Percentiles rank a stretch among this genome's conserved stretches.
phyloP scores from a whole-genome alignment of 192 early-diverging fungal species.

The Podila clonocystis region DNA sequence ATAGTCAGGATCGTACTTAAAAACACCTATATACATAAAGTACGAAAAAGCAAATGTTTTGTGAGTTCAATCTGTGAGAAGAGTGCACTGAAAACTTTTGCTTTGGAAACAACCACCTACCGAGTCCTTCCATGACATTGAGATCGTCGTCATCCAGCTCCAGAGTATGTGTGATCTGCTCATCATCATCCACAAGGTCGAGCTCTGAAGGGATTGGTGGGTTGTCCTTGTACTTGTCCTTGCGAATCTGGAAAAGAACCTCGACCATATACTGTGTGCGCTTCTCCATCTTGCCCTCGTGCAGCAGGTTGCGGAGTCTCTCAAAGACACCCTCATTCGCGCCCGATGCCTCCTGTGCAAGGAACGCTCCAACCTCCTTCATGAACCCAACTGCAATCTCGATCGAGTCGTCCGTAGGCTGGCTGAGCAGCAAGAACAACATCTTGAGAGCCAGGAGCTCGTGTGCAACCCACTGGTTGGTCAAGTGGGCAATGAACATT shows the following conservation, averaged over 20 bases:
- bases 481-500: slow-evolving; percentile 92
- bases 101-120: slow-evolving; percentile 44
- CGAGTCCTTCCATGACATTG: slow-evolving; percentile 81
- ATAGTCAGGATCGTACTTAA: slow-evolving; percentile 84
- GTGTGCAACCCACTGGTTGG: slow-evolving; percentile 89
- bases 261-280: slow-evolving; percentile 98
- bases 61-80: neutral
- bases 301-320: slow-evolving; percentile 89
- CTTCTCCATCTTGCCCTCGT: slow-evolving; percentile 94
- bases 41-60: neutral
- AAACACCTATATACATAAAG: slow-evolving; percentile 60
- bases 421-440: slow-evolving; percentile 81
- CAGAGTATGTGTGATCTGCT: slow-evolving; percentile 92
- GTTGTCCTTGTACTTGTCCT: slow-evolving; percentile 94
- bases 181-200: slow-evolving; percentile 94
- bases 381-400: slow-evolving; percentile 96
- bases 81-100: neutral
- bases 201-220: slow-evolving; percentile 78
- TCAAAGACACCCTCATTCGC: slow-evolving; percentile 91
- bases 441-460: slow-evolving; percentile 92
- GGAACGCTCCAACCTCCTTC: slow-evolving; percentile 85
- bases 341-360: slow-evolving; percentile 79
- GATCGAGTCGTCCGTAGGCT: slow-evolving; percentile 94
- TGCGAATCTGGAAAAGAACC: slow-evolving; percentile 93
- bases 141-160: slow-evolving; percentile 86